Conservation (phyloP, 352 stramenopile genomes). For the Pythium brassicae region DNA sequence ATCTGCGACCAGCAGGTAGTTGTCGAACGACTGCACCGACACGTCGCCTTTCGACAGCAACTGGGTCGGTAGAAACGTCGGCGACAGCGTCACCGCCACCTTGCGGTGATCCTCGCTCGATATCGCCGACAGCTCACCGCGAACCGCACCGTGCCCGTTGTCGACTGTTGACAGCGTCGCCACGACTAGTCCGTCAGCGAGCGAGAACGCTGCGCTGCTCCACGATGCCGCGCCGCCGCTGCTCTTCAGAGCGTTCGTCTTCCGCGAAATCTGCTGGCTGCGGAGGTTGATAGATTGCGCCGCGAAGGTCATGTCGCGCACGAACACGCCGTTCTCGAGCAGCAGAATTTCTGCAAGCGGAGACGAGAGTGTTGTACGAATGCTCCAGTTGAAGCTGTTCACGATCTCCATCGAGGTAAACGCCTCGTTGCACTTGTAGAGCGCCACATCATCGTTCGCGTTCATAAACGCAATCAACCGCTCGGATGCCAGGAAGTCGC, state of each 20-base stretch:
- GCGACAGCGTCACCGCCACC: constrained; percentile 20
- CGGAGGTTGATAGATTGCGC: constrained; percentile 40
- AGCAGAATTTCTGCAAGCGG: constrained; percentile 12
- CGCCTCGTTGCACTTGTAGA: constrained; percentile 15
- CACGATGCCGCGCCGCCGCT: background rate
- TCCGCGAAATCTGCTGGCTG: constrained; percentile 39
- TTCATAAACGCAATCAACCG: constrained; percentile 2
- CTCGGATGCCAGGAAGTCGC: constrained; percentile 1
- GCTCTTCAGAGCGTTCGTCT: constrained; percentile 4
- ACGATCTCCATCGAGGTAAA: constrained; percentile 14
- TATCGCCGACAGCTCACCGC: constrained; percentile 17
- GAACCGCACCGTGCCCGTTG: constrained; percentile 5
- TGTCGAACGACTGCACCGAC: constrained; percentile 21
- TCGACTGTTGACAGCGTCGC: constrained; percentile 12
- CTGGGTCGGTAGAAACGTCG: background rate
- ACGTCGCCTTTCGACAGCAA: constrained; percentile 10
- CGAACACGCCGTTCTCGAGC: constrained; percentile 16
- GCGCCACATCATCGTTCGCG: background rate
- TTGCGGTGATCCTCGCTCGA: constrained; percentile 31
- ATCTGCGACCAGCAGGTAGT: constrained; percentile 33
- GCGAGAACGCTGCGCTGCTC: constrained; percentile 17
- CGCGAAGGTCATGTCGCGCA: constrained; percentile 21
- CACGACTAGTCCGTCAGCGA: constrained; percentile 31
- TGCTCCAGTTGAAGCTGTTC: constrained; percentile 7
- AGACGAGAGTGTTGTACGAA: constrained; percentile 10